Evolutionary conservation across 305 asterid species (phyloP).

Genomic region (Withania somnifera): DNA sequence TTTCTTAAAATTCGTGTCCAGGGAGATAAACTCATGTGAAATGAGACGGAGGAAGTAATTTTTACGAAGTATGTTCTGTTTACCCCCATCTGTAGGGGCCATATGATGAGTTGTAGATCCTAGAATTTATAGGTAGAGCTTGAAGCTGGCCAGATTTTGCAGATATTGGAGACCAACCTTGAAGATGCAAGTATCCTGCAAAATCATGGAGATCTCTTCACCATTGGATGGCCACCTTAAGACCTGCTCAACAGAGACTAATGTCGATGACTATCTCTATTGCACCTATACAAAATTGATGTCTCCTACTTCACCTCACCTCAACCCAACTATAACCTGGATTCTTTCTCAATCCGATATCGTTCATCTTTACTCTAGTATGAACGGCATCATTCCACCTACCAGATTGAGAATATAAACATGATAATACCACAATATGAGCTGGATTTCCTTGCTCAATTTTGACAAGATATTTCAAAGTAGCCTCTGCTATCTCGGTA

Average conservation of each 20-base stretch:
- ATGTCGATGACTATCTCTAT: background rate
- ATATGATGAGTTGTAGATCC: background rate
- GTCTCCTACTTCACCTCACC: slow-evolving; percentile 1
- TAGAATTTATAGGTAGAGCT: background rate
- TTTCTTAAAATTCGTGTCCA: background rate
- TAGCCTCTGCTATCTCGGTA: slow-evolving; percentile 43
- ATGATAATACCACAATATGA: slow-evolving; percentile 48
- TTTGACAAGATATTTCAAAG: slow-evolving; percentile 44
- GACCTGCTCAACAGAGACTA: background rate
- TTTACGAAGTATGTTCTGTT: background rate
- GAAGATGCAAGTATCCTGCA: background rate
- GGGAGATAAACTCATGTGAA: background rate
- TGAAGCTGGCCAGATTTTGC: background rate
- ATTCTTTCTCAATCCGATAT: slow-evolving; percentile 43
- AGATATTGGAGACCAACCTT: background rate
- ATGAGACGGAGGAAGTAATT: background rate
- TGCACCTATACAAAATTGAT: background rate
- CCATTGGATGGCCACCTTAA: background rate
- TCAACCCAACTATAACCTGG: slow-evolving; percentile 86
- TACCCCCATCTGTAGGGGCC: background rate
- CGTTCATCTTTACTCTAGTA: slow-evolving; percentile 45
- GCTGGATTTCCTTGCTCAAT: slow-evolving; percentile 48
- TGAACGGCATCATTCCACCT: slow-evolving; percentile 46
- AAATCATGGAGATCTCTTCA: background rate
- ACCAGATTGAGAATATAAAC: slow-evolving; percentile 44